These are phyloP conservation scores for Phaffia rhodozyma DNA, from an alignment of 1,284 basidiomycete genomes.

Conservation along the genomic window DNA sequence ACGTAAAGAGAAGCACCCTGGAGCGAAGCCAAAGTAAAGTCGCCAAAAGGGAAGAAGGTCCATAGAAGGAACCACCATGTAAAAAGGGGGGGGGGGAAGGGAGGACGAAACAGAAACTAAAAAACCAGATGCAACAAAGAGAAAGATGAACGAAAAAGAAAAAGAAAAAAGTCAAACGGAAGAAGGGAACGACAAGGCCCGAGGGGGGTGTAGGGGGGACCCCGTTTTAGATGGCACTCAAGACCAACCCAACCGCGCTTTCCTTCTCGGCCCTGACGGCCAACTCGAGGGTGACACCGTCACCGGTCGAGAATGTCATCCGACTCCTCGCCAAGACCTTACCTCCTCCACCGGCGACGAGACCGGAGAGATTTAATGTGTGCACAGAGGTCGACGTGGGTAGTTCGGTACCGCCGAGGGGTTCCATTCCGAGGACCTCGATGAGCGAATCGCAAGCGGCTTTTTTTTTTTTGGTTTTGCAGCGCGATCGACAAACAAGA, in stretches of 20 bases:
- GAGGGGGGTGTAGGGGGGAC: not conserved
- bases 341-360: slow-evolving; percentile 77
- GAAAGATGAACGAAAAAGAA: not conserved
- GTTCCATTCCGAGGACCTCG: slow-evolving; percentile 89
- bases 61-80: no score
- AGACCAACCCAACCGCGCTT: slow-evolving; percentile 69
- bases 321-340: slow-evolving; percentile 86
- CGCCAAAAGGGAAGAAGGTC: no score
- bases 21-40: no score
- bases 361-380: slow-evolving; percentile 82
- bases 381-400: slow-evolving; percentile 78
- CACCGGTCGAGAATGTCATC: slow-evolving; percentile 83
- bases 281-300: slow-evolving; percentile 92
- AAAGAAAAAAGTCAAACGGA: not conserved
- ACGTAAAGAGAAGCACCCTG: no score
- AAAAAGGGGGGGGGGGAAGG: no score
- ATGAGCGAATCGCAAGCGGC: slow-evolving; percentile 86
- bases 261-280: slow-evolving; percentile 85
- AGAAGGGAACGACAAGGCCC: not conserved
- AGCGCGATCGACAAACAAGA: slow-evolving; percentile 29
- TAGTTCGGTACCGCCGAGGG: slow-evolving; percentile 74
- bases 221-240: slow-evolving; percentile 63
- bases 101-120: no score
- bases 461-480: slow-evolving; percentile 31
- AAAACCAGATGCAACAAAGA: no score